These are phyloP conservation scores for Heliamphora exappendiculata DNA, from an alignment of 148 eudicot genomes.

Conservation along the genomic window DNA sequence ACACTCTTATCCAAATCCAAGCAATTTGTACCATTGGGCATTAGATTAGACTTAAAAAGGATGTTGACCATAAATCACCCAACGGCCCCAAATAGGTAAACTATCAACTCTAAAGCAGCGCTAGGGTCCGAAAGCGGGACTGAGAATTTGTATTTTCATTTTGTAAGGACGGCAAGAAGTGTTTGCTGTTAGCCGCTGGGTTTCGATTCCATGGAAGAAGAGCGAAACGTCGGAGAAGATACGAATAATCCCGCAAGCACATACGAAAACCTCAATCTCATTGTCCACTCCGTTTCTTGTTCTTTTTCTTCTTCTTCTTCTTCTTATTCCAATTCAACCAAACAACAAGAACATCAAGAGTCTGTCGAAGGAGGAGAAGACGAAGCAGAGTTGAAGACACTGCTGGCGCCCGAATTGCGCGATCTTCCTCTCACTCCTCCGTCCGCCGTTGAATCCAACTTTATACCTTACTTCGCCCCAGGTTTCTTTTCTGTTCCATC, in stretches of 20 bases:
- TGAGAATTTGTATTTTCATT: no score
- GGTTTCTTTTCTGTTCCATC: constrained; percentile 25
- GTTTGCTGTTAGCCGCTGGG: neutral
- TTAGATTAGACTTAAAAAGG: no score
- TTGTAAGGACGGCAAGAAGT: no score
- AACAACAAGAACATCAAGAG: neutral
- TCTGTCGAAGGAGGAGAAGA: constrained; percentile 15
- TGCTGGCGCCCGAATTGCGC: constrained; percentile 45
- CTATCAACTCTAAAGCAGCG: no score
- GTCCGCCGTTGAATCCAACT: constrained; percentile 62
- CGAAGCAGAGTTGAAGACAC: constrained; percentile 38
- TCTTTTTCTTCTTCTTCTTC: no score
- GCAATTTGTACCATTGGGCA: no score
- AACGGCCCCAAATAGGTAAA: no score
- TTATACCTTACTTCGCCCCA: constrained; percentile 53
- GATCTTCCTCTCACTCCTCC: constrained; percentile 68
- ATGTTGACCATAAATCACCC: no score
- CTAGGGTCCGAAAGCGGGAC: no score
- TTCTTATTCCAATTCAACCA: constrained; percentile 3
- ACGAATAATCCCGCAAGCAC: neutral
- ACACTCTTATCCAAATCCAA: no score
- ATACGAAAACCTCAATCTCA: neutral
- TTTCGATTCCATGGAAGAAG: constrained; percentile 6
- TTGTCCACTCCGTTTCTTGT: constrained; percentile 5
- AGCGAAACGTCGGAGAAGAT: neutral